Conservation (phyloP, 2,329 filamentous ascomycete species). For the Xylaria sp. region DNA sequence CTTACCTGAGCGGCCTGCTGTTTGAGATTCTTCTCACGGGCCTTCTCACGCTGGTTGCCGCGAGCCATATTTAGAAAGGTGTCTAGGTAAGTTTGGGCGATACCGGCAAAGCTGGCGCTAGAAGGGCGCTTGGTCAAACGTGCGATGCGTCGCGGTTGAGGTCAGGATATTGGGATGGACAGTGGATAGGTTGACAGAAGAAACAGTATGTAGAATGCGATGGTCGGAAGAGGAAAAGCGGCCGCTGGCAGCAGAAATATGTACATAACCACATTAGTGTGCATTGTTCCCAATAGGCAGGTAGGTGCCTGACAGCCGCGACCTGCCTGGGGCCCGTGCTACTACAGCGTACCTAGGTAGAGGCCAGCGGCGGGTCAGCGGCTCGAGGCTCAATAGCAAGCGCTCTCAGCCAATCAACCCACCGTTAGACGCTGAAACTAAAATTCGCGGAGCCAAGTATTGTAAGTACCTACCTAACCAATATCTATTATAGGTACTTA, state of each 20-base stretch:
- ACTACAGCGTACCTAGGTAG: neutral
- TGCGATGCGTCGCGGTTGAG: slow-evolving; percentile 39
- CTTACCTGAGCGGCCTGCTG: slow-evolving; percentile 69
- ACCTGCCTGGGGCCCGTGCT: slow-evolving; percentile 1
- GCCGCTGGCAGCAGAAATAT: slow-evolving; percentile 33
- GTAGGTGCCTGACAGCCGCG: slow-evolving; percentile 8
- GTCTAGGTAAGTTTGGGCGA: slow-evolving; percentile 10
- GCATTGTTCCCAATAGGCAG: neutral
- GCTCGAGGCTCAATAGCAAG: slow-evolving; percentile 18
- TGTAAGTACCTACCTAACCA: too few species aligned
- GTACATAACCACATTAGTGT: neutral
- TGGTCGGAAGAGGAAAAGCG: slow-evolving; percentile 33
- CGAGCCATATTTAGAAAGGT: slow-evolving; percentile 75
- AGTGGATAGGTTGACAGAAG: slow-evolving; percentile 25
- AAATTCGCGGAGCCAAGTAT: slow-evolving; percentile 4
- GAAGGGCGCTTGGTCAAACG: slow-evolving; percentile 48
- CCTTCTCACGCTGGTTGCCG: slow-evolving; percentile 95
- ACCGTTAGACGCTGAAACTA: slow-evolving; percentile 25
- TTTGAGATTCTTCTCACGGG: slow-evolving; percentile 88
- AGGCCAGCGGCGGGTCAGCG: slow-evolving; percentile 27
- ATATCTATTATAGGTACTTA: too few species aligned
- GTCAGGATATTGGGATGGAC: slow-evolving; percentile 16
- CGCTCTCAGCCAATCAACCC: slow-evolving; percentile 37
- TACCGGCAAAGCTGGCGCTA: slow-evolving; percentile 32
- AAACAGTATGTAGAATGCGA: slow-evolving; percentile 24